These are phyloP conservation scores for Ormosia semicastrata DNA, from an alignment of 306 rosid species.

Conservation along the genomic window DNA sequence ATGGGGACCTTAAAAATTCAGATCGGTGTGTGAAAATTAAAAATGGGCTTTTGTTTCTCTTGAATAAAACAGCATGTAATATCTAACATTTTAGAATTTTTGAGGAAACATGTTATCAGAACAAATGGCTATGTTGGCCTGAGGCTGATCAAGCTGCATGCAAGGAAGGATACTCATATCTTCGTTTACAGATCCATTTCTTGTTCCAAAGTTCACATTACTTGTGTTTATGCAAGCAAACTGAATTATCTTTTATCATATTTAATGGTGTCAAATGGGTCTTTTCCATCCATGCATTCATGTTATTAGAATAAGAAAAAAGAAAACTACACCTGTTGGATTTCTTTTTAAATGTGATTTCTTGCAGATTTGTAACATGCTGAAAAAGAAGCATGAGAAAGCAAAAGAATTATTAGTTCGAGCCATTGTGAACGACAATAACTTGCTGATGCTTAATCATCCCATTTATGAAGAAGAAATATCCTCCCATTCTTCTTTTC, in stretches of 20 bases:
- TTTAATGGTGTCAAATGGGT: background rate
- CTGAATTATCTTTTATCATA: background rate
- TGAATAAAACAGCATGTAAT: background rate
- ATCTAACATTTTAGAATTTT: background rate
- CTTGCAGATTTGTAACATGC: slow-evolving; percentile 78
- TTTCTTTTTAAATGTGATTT: slow-evolving; percentile 14
- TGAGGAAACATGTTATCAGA: background rate
- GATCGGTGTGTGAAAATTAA: background rate
- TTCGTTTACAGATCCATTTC: background rate
- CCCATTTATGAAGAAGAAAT: slow-evolving; percentile 79
- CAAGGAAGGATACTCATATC: slow-evolving; percentile 6
- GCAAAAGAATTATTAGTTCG: slow-evolving; percentile 78
- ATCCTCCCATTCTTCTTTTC: slow-evolving; percentile 51
- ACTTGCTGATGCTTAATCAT: slow-evolving; percentile 89
- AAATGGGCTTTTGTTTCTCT: background rate
- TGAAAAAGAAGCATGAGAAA: slow-evolving; percentile 84
- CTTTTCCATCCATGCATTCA: slow-evolving; percentile 5
- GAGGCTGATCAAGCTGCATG: slow-evolving; percentile 9
- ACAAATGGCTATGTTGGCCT: slow-evolving; percentile 1
- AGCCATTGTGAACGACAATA: slow-evolving; percentile 73
- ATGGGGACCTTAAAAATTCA: background rate
- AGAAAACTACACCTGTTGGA: background rate
- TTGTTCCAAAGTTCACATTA: background rate
- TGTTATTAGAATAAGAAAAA: background rate
- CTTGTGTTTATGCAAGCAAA: background rate